Conservation (phyloP, 2,329 filamentous ascomycete species). For the Ampelomyces quisqualis region DNA sequence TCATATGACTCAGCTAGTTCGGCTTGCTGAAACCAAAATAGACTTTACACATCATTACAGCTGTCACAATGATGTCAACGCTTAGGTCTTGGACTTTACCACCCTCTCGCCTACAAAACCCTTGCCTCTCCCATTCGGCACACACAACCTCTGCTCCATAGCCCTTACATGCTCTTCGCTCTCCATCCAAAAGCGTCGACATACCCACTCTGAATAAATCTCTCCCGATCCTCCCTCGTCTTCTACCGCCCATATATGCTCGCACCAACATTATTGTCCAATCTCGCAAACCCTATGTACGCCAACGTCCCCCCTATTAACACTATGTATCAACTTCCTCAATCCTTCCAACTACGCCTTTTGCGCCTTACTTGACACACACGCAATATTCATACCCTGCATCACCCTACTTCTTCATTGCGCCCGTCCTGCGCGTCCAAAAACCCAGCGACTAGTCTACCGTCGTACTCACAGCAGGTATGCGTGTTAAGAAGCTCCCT, state of each 20-base stretch:
- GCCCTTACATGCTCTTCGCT: constrained; percentile 26
- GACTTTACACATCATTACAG: background rate
- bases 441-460: constrained; percentile 28
- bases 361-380: constrained; percentile 8
- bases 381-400: constrained; percentile 32
- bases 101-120: constrained; percentile 1
- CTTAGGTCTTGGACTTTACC: background rate
- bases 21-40: constrained; percentile 5
- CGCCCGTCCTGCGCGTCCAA: constrained; percentile 27
- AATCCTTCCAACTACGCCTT: constrained; percentile 4
- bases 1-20: constrained; percentile 4
- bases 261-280: constrained; percentile 33
- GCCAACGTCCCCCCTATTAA: constrained; percentile 21
- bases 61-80: background rate
- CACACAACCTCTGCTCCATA: constrained; percentile 36
- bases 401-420: constrained; percentile 32
- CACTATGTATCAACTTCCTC: constrained; percentile 15
- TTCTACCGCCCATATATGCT: constrained; percentile 32
- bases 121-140: constrained; percentile 36
- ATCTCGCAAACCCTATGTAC: constrained; percentile 30
- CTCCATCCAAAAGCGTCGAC: constrained; percentile 32
- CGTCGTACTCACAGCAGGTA: constrained; percentile 33
- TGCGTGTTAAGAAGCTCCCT: constrained; percentile 29
- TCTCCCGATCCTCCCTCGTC: constrained; percentile 27
- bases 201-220: constrained; percentile 23